A percentile compares a stretch with the other conserved stretches of the same genome.
Conservation (phyloP, 2,329 filamentous ascomycete genomes). For the Botrytis tulipae region DNA sequence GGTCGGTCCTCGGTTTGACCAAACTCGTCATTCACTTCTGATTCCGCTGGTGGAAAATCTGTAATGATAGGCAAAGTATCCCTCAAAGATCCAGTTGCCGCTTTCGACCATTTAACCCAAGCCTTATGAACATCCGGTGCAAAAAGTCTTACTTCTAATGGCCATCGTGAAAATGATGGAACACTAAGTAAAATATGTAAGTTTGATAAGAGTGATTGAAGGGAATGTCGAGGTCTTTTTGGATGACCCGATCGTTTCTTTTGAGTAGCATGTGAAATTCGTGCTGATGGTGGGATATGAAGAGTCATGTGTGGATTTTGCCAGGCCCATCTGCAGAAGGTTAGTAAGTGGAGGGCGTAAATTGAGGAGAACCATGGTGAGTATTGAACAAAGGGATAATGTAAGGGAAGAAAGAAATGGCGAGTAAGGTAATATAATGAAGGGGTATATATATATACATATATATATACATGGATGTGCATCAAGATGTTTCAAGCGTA, state of each 20-base stretch:
- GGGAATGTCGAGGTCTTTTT: constrained; percentile 55
- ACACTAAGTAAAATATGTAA: constrained; percentile 77
- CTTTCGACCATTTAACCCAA: constrained; percentile 60
- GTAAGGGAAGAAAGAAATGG: neutral
- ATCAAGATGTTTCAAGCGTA: neutral
- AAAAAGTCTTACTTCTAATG: constrained; percentile 78
- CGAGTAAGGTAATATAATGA: neutral
- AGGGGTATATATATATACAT: neutral
- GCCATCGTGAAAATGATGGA: constrained; percentile 79
- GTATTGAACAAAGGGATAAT: neutral
- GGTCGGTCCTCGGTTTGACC: neutral
- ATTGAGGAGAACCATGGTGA: too few relatives aligned
- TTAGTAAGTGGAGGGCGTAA: neutral
- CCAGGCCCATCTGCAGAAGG: constrained; percentile 73
- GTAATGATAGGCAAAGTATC: constrained; percentile 28
- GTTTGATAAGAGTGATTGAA: constrained; percentile 73
- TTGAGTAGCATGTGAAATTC: constrained; percentile 53
- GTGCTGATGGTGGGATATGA: constrained; percentile 67
- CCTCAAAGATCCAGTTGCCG: constrained; percentile 25
- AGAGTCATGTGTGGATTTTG: constrained; percentile 79
- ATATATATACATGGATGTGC: neutral
- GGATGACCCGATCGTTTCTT: constrained; percentile 55
- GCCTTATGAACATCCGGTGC: constrained; percentile 62
- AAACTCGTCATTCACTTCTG: neutral
- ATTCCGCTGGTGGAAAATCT: constrained; percentile 29